phyloP scores from a whole-genome alignment of 192 early-diverging fungal species.

The Umbelopsis ramanniana region DNA sequence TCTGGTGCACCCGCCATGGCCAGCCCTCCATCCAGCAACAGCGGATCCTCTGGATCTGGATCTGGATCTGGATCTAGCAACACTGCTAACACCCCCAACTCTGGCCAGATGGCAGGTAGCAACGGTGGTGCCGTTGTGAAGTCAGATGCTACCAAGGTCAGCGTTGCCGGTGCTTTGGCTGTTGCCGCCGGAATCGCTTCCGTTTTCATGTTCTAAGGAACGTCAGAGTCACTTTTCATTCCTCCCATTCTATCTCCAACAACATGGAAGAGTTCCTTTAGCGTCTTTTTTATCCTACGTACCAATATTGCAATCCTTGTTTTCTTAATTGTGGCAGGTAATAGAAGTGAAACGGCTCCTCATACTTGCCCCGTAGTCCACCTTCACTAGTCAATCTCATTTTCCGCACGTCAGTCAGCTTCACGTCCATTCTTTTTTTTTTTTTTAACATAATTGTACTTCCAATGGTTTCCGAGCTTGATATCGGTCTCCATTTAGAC shows the following conservation, averaged over 20 bases:
- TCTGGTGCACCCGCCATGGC: slow-evolving; percentile 15
- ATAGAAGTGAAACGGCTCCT: background rate
- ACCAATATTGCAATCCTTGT: background rate
- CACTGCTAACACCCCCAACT: slow-evolving; percentile 10
- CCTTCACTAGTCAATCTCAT: slow-evolving; percentile 12
- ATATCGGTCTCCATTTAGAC: slow-evolving; percentile 5
- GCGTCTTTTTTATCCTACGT: background rate
- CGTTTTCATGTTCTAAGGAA: background rate
- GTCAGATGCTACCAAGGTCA: background rate
- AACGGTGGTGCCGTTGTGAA: background rate
- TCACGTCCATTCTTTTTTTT: background rate
- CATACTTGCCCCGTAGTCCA: slow-evolving; percentile 3
- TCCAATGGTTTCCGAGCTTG: background rate
- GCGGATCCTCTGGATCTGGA: background rate
- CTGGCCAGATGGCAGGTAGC: background rate
- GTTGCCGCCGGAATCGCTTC: slow-evolving; percentile 3
- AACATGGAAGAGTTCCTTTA: background rate
- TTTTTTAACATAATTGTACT: slow-evolving; percentile 2
- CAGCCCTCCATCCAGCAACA: background rate
- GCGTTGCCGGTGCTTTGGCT: slow-evolving; percentile 12
- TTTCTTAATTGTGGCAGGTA: background rate
- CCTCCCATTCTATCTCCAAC: background rate
- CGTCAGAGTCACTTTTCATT: background rate
- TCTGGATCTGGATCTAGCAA: background rate
- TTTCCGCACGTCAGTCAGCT: slow-evolving; percentile 3